Conservation (phyloP, 2,329 filamentous ascomycete species). For the Trichoderma guizhouense region DNA sequence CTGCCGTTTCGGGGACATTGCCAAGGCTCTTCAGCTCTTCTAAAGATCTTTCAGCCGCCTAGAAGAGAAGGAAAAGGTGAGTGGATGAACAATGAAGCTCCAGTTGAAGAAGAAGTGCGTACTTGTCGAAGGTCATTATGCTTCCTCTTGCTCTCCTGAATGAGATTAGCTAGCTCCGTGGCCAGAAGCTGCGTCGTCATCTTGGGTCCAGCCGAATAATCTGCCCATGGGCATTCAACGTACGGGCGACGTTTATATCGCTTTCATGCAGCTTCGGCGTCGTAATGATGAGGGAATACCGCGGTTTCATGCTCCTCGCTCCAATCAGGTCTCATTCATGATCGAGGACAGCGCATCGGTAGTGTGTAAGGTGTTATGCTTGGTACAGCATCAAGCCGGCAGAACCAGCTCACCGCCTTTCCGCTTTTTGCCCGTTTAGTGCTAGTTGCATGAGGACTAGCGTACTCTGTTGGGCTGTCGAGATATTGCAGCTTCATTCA, state of each 20-base stretch:
- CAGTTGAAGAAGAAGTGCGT: conserved; percentile 27
- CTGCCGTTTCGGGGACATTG: conserved; percentile 36
- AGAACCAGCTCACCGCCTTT: conserved; percentile 13
- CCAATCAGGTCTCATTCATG: neutral
- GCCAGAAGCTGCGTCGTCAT: conserved; percentile 92
- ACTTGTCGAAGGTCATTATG: conserved; percentile 84
- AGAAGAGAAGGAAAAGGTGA: neutral
- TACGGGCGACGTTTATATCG: conserved; percentile 23
- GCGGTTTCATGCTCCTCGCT: neutral
- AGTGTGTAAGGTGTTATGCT: neutral
- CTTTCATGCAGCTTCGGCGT: conserved; percentile 28
- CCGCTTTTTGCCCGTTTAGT: neutral
- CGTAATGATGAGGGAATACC: neutral
- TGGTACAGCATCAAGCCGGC: conserved; percentile 6
- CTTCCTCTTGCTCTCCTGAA: conserved; percentile 94
- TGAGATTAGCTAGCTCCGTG: conserved; percentile 82
- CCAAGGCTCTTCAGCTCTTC: conserved; percentile 69
- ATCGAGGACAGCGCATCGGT: conserved; percentile 1
- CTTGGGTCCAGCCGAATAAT: conserved; percentile 35
- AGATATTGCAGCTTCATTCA: neutral
- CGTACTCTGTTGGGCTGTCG: neutral
- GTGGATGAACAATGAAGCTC: neutral
- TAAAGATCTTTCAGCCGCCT: conserved; percentile 91
- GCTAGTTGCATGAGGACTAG: neutral
- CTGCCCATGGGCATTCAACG: conserved; percentile 24